Percentiles rank a stretch among this genome's conserved stretches.
These are phyloP conservation scores for Arthrobotrys iridis DNA, from an alignment of 2,329 filamentous ascomycete species.

Conservation along the genomic window DNA sequence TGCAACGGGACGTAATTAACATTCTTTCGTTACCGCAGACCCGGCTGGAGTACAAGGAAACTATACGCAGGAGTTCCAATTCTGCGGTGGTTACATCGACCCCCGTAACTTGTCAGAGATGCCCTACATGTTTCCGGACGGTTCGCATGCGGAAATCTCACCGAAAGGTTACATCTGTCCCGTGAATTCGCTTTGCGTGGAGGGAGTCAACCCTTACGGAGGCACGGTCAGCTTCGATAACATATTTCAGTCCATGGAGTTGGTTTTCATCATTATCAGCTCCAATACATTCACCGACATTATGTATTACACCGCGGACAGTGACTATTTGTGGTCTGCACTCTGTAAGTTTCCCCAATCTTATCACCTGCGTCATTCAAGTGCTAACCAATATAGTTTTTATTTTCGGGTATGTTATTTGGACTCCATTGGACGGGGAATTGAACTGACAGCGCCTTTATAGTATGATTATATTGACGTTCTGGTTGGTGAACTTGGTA, in stretches of 20 bases:
- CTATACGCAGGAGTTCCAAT: constrained; percentile 74
- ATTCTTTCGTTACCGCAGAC: constrained; percentile 62
- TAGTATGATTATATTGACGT: constrained; percentile 84
- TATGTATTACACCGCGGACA: constrained; percentile 91
- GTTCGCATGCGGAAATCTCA: constrained; percentile 63
- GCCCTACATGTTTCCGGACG: constrained; percentile 74
- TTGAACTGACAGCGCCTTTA: not conserved
- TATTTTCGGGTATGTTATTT: constrained; percentile 63
- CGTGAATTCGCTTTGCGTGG: constrained; percentile 80
- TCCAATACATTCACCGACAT: constrained; percentile 96
- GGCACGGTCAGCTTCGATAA: constrained; percentile 95
- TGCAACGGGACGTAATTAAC: constrained; percentile 40
- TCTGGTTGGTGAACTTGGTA: constrained; percentile 93
- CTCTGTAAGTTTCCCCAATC: constrained; percentile 66
- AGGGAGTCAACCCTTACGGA: constrained; percentile 80
- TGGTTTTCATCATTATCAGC: constrained; percentile 98
- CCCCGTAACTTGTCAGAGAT: constrained; percentile 68
- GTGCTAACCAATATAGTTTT: constrained; percentile 63
- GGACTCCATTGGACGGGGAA: not conserved
- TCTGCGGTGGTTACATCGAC: constrained; percentile 85
- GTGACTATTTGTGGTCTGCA: constrained; percentile 86
- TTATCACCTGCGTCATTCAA: not conserved
- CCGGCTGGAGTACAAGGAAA: constrained; percentile 64
- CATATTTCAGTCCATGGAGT: constrained; percentile 86
- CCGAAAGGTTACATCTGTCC: constrained; percentile 92